phyloP scores from a whole-genome alignment of 2,329 filamentous ascomycete species.

The Dactylella cylindrospora region DNA sequence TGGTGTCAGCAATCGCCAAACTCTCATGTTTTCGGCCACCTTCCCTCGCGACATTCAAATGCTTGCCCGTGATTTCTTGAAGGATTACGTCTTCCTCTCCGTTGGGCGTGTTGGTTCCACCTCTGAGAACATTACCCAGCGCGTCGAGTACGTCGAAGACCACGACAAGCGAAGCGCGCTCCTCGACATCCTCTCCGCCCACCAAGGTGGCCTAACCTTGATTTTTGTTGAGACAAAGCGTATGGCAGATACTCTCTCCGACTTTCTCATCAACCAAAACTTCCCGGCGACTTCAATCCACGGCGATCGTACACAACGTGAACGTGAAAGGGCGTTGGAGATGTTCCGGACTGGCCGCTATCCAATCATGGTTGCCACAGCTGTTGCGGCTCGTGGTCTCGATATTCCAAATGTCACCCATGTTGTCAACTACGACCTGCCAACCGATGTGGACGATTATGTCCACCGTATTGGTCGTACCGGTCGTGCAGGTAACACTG shows the following conservation, averaged over 20 bases:
- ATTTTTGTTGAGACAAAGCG: conserved; percentile 99
- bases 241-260: conserved; percentile 95
- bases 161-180: conserved; percentile 96
- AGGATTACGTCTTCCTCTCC: conserved; percentile 98
- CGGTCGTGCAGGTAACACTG: conserved; percentile 97
- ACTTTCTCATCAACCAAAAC: conserved; percentile 97
- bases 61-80: conserved; percentile 96
- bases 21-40: conserved; percentile 99
- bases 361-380: conserved; percentile 94
- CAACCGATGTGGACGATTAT: conserved; percentile 97
- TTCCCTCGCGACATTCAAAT: conserved; percentile 99
- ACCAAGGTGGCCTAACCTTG: conserved; percentile 82
- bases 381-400: conserved; percentile 85
- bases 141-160: conserved; percentile 97
- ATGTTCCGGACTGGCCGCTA: conserved; percentile 96
- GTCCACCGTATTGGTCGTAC: conserved; percentile 99
- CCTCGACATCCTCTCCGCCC: conserved; percentile 94
- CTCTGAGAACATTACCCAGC: conserved; percentile 99
- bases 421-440: conserved; percentile 99
- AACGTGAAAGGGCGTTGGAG: conserved; percentile 95
- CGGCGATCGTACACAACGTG: conserved; percentile 95
- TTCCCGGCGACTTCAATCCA: conserved; percentile 99
- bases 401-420: conserved; percentile 97
- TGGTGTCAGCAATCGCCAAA: conserved; percentile 76
- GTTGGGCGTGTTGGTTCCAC: conserved; percentile 98